Evolutionary conservation across 2,329 filamentous ascomycete genomes (phyloP), one percentile per base, ranked within the genome.

Genomic region (Herpomyces periplanetae): DNA sequence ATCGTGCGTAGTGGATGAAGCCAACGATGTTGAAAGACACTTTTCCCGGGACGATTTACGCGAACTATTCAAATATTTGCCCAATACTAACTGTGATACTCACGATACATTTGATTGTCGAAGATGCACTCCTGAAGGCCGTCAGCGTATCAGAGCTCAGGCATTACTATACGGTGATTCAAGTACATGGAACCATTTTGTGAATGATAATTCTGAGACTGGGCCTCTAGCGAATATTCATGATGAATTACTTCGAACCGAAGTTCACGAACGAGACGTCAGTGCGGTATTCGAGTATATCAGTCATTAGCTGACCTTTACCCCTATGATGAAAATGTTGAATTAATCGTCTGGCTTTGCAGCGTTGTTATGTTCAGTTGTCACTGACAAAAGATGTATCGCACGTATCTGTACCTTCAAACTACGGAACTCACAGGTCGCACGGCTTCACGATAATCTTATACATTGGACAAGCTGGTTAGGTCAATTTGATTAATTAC

Each of bases 61-160:
- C 13, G 80, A 96, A 37, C 45, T 96, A 11, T 96, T 96, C 45
- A 68, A 87, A 39, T 91, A 85, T 39, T 59, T 68, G 20, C 50
- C 58, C 0, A 54, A 60, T 17, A 96, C 80, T 1, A 60, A 47
- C 8, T 85, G 69, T 30, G 84, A 96, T 32, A 96, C 80, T 0
- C 80, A 96, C 35, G 80, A 91, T 33, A 91, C 75, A 0, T 91
- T 96, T 49, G 91, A 87, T 42, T 96, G 80, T 38, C 88, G 87
- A 44, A 49, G 80, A 15, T 96, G 80, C 38, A 40, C 63, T 31
- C 60, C 66, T 1, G 68, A 85, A 30, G 75, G 75, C 1, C 61
- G 51, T 24, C 80, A 96, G 39, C 54, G 52, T 26, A 53, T 88
- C 32, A 91, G 88, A 37, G 69, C 75, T 2, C 65, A 65, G 3